These are phyloP conservation scores for Ramalina peruviana DNA, from an alignment of 495 filamentous ascomycete genomes.

Conservation along the genomic window DNA sequence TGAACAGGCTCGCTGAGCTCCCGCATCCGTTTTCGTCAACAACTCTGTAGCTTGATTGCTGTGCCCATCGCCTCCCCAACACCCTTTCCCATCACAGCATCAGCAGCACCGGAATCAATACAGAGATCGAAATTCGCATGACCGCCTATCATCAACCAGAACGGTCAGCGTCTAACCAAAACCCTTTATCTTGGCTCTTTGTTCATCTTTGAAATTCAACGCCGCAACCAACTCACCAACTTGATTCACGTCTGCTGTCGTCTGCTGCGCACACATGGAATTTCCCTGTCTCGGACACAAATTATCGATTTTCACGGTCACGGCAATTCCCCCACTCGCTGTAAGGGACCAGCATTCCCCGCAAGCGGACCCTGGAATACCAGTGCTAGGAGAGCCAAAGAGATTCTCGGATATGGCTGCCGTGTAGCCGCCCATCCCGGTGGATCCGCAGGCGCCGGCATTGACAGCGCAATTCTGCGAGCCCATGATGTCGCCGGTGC, in stretches of 20 bases:
- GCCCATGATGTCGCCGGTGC: slow-evolving; percentile 1
- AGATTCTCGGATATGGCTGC: slow-evolving; percentile 2
- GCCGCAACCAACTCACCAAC: background rate
- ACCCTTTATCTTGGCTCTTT: no score
- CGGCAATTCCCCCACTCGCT: background rate
- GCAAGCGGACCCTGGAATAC: background rate
- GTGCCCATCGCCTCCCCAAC: no score
- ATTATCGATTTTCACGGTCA: slow-evolving; percentile 2
- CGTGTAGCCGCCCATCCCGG: background rate
- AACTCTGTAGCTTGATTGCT: no score
- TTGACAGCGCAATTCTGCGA: background rate
- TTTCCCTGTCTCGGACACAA: background rate
- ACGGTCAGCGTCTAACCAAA: no score
- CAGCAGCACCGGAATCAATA: background rate
- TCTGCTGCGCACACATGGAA: background rate
- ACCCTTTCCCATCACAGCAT: no score
- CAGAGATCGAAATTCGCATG: background rate
- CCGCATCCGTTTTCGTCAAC: background rate
- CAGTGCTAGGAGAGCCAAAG: background rate
- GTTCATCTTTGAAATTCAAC: no score
- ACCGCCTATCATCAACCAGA: background rate
- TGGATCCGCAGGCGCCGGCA: background rate
- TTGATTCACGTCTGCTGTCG: background rate
- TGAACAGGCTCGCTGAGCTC: no score
- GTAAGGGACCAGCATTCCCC: slow-evolving; percentile 1